Evolutionary conservation across 2,329 filamentous ascomycete genomes (phyloP).

Genomic region (Paraphaeosphaeria minitans): DNA sequence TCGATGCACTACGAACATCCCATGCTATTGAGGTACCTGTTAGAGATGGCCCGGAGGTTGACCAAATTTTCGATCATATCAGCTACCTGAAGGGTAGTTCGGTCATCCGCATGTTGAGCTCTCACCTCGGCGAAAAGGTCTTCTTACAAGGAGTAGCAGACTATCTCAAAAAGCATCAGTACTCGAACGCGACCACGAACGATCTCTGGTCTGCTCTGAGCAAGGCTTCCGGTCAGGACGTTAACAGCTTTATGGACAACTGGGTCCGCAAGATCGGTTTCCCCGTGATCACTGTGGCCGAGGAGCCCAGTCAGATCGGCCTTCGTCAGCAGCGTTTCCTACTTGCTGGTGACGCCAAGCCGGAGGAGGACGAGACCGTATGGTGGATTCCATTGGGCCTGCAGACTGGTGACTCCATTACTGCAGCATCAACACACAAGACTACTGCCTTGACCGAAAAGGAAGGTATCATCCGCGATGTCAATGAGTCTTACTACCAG

Average conservation of each 20-base stretch:
- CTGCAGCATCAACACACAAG: slow-evolving; percentile 65
- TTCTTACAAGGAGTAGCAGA: slow-evolving; percentile 90
- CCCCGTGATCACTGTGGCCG: slow-evolving; percentile 83
- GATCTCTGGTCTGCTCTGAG: slow-evolving; percentile 90
- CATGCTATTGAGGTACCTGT: slow-evolving; percentile 97
- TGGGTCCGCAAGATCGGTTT: slow-evolving; percentile 98
- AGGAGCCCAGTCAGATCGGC: slow-evolving; percentile 80
- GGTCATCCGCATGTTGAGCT: slow-evolving; percentile 93
- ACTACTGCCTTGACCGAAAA: slow-evolving; percentile 74
- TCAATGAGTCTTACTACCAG: slow-evolving; percentile 87
- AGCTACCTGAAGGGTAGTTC: slow-evolving; percentile 97
- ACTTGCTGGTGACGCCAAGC: slow-evolving; percentile 85
- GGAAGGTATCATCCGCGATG: slow-evolving; percentile 73
- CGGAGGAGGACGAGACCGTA: slow-evolving; percentile 86
- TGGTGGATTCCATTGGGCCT: slow-evolving; percentile 96
- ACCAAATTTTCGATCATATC: slow-evolving; percentile 97
- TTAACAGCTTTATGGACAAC: slow-evolving; percentile 84
- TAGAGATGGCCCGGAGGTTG: slow-evolving; percentile 89
- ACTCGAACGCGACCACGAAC: slow-evolving; percentile 87
- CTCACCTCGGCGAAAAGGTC: slow-evolving; percentile 82
- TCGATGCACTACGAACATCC: slow-evolving; percentile 88
- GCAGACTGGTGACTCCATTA: slow-evolving; percentile 66
- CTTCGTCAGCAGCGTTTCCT: slow-evolving; percentile 89
- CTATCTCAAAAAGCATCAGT: slow-evolving; percentile 87
- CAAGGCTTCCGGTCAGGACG: slow-evolving; percentile 84